Base-by-base conservation (phyloP, 345 rosid genomes). In the Camelina laxa region DNA sequence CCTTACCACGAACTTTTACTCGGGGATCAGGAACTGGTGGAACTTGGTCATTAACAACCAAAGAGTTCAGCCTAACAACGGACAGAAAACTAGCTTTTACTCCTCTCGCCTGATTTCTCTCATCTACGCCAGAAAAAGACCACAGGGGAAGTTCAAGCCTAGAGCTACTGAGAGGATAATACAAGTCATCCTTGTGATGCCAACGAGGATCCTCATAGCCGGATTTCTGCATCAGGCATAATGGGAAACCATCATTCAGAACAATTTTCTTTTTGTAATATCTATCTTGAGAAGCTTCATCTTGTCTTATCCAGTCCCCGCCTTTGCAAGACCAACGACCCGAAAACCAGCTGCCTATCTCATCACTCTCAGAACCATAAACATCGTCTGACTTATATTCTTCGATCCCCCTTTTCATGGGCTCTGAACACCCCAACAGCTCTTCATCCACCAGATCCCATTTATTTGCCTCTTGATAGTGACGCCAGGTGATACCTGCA, bases 241-340 rank as follows among this genome's bases (percentile, higher is more conserved):
- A 74, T 36, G 98, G 91, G 81, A 87, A 96, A 76, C 98, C 98
- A 87, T 91, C 96, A 89, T 88, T 96, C 33, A 96, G 88, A 73
- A 91, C 91, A 76, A 82, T 45, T 78, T 90, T 96, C 86, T 78
- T 92, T 82, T 89, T 82, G 53, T 74, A 63, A 80, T 76, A 48
- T 69, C 78, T 84, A 66, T 96, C 99, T 67, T 82, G 90, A 45
- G 79, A 59, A 73, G 85, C 71, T 55, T 96, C 99, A 69, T 96
- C 98, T 30, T 82, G 82, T 84, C 96, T 91, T 80, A 83, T 91
- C 99, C 99, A 96, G 80, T 96, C 99, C 75, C 99, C 99, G 62
- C 99, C 99, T 80, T 92, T 96, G 87, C 96, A 91, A 3, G 98
- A 84, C 96, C 97, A 91, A 24, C 81, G 85, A 36, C 89, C 86